Conservation (phyloP, 2,329 filamentous ascomycete species). For the Fusarium transvaalense region DNA sequence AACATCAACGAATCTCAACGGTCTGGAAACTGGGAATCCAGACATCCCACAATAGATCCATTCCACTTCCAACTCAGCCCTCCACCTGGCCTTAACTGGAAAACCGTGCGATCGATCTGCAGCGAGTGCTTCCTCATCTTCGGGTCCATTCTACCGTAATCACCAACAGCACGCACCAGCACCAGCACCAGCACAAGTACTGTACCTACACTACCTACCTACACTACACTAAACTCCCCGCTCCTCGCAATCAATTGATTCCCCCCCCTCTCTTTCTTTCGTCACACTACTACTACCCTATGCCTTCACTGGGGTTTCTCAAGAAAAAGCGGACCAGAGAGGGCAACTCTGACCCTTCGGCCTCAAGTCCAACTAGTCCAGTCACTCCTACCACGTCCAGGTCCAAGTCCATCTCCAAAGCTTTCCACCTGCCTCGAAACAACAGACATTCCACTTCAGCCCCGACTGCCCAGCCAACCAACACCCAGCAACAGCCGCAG, state of each 20-base stretch:
- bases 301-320: conserved; percentile 96
- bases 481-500: conserved; percentile 34
- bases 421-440: conserved; percentile 59
- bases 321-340: conserved; percentile 99
- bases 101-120: conserved; percentile 47
- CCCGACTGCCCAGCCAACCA: conserved; percentile 31
- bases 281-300: conserved; percentile 57
- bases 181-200: too few relatives aligned
- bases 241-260: conserved; percentile 20
- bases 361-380: conserved; percentile 74
- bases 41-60: conserved; percentile 28
- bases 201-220: conserved; percentile 16
- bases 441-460: conserved; percentile 50
- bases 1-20: not conserved
- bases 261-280: conserved; percentile 33
- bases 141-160: conserved; percentile 31
- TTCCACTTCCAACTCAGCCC: conserved; percentile 23
- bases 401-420: conserved; percentile 61
- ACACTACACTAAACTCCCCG: conserved; percentile 28
- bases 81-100: conserved; percentile 28
- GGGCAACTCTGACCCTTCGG: conserved; percentile 77
- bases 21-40: conserved; percentile 1
- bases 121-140: conserved; percentile 40
- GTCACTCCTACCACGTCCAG: conserved; percentile 67
- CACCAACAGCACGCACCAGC: conserved; percentile 22